Percentiles rank a stretch among this genome's conserved stretches.
Evolutionary conservation across 2,329 filamentous ascomycete species (phyloP).

Genomic region (Colletotrichum kahawae): DNA sequence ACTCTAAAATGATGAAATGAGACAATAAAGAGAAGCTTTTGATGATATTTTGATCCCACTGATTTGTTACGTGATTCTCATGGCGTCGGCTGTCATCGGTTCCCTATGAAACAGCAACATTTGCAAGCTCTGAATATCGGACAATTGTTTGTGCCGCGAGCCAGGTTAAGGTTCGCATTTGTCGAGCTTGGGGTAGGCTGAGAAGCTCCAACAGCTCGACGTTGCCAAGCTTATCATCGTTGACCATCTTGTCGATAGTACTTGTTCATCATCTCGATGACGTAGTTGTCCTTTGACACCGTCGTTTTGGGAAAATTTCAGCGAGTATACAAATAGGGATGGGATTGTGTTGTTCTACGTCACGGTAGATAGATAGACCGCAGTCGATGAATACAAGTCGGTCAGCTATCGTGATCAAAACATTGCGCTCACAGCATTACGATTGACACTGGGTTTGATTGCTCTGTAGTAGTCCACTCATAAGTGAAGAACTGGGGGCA

Average conservation of each 20-base stretch:
- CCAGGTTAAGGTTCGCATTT: background rate
- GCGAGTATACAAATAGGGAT: background rate
- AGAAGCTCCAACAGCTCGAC: too few species aligned
- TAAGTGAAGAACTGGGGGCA: background rate
- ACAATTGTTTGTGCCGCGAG: background rate
- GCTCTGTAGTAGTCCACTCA: background rate
- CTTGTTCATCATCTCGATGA: too few species aligned
- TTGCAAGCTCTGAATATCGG: background rate
- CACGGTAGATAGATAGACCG: background rate
- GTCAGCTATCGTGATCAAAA: too few species aligned
- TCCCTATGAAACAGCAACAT: background rate
- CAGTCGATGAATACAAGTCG: background rate
- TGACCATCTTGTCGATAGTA: background rate
- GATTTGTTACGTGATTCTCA: background rate
- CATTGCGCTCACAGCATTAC: too few species aligned
- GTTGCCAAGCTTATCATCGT: too few species aligned
- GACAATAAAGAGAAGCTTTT: background rate
- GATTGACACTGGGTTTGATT: background rate
- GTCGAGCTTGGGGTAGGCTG: background rate
- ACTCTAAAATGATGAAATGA: constrained; percentile 6
- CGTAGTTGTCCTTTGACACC: background rate
- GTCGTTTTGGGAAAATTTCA: background rate
- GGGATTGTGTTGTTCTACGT: background rate
- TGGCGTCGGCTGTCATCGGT: background rate
- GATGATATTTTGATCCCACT: background rate